Percentiles rank a stretch among this genome's conserved stretches.
These are phyloP conservation scores for Biscogniauxia sp. DNA, from an alignment of 2,329 filamentous ascomycete species.

Conservation along the genomic window DNA sequence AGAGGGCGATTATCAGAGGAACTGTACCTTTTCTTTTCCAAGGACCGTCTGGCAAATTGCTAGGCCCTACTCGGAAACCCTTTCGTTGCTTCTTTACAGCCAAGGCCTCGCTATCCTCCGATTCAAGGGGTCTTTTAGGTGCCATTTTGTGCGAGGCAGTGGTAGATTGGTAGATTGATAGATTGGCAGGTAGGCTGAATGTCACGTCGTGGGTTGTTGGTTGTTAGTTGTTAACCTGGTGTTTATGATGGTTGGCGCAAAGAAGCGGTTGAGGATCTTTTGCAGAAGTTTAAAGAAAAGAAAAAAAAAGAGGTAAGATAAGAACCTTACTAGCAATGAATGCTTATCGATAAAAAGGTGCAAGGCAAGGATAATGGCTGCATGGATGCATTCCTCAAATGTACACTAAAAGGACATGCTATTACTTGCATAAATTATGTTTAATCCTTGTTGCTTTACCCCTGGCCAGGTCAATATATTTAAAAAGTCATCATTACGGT, in stretches of 20 bases:
- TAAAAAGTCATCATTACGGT: too few species aligned
- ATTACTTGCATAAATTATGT: too few species aligned
- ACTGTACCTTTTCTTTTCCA: conserved; percentile 70
- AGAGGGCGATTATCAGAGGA: conserved; percentile 1
- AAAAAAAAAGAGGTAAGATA: neutral
- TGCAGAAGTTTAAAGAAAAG: too few species aligned
- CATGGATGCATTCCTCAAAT: too few species aligned
- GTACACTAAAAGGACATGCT: too few species aligned
- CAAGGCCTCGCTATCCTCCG: conserved; percentile 34
- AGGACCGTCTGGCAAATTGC: conserved; percentile 85
- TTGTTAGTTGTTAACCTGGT: too few species aligned
- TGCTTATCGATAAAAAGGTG: neutral
- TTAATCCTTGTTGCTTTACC: too few species aligned
- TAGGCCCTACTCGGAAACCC: conserved; percentile 83
- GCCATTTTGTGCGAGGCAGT: conserved; percentile 45
- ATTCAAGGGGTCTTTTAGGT: conserved; percentile 55
- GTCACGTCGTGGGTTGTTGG: neutral
- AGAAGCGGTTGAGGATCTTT: neutral
- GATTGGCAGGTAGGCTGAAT: too few species aligned
- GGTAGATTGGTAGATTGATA: neutral
- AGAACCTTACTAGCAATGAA: neutral
- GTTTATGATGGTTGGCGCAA: neutral
- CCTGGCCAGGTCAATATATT: too few species aligned
- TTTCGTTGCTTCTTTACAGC: conserved; percentile 56
- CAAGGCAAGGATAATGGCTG: neutral